Conservation (phyloP, 768 basidiomycete species). For the Boletus pseudopeckii region DNA sequence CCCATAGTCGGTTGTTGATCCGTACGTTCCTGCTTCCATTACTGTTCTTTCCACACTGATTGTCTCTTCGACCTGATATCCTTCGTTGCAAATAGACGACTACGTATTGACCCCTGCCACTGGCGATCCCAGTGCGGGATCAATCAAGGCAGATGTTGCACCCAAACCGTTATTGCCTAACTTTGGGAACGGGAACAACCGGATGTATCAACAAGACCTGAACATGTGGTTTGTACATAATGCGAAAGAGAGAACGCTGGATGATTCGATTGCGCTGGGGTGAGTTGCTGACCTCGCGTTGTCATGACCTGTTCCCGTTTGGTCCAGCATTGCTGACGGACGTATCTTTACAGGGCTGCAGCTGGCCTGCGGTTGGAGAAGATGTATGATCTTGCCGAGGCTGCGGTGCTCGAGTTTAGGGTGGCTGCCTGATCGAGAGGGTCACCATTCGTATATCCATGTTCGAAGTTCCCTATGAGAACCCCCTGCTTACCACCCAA, state of each 20-base stretch:
- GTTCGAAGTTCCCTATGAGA: background rate
- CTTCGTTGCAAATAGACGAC: conserved; percentile 15
- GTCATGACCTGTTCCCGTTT: background rate
- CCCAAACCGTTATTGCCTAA: conserved; percentile 48
- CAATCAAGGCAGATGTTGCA: conserved; percentile 27
- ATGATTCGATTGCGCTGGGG: conserved; percentile 39
- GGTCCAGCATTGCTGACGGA: background rate
- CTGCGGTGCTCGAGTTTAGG: conserved; percentile 25
- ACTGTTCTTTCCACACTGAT: background rate
- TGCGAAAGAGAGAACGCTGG: conserved; percentile 40
- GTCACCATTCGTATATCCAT: background rate
- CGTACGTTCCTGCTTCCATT: conserved; percentile 20
- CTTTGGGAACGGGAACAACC: conserved; percentile 41
- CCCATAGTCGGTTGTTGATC: conserved; percentile 32
- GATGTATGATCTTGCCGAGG: conserved; percentile 28
- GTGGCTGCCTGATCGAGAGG: conserved; percentile 7
- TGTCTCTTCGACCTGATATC: no score
- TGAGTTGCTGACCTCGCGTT: background rate
- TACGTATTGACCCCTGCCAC: conserved; percentile 16
- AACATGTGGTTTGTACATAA: conserved; percentile 45
- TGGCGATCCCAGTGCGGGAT: conserved; percentile 1
- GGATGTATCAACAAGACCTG: conserved; percentile 43
- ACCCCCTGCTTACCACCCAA: background rate
- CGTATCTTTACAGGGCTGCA: conserved; percentile 5
- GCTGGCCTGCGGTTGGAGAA: conserved; percentile 23